Evolutionary conservation across 306 rosid genomes (phyloP), one percentile per base, ranked within the genome.

Genomic region (Biancaea sappan): DNA sequence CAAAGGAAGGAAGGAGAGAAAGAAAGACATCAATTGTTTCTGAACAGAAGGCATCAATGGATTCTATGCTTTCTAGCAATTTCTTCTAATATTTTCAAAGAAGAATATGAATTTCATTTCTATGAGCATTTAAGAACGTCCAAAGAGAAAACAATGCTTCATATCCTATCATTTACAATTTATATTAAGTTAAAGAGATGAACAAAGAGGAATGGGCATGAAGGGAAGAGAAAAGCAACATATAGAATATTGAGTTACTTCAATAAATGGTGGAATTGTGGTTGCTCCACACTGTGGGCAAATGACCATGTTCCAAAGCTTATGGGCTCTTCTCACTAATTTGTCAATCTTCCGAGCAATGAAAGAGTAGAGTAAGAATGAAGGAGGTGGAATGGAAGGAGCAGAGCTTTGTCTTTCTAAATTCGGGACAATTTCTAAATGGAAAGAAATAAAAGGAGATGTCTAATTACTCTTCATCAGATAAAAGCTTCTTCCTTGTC

Each of bases 401-500:
- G 77, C 83, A 78, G 86, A 18, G 56, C 56, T 54, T 29, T 34
- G 78, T 25, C 40, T 78, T 13, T 48, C 75, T 34, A 70, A 50
- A 72, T 51, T 8, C 0, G 61, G 80, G 56, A 15, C 66, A 28
- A 58, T 74, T 65, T 59, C 84, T 12, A 77, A 73, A 64, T 35
- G 14, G 61, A 78, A 61, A 7, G 71, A 47, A 75, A 67, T 41
- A 9, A 57, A 54, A 10, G 40, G 4, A 38, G 94, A 75, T 22
- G 59, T 66, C 51, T 63, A 80, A 2, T 50, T 75, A 74, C 80
- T 74, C 71, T 83, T 91, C 32, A 91, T 77, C 60, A 94, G 86
- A 77, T 84, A 91, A 71, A 94, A 94, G 63, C 82, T 94, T 87
- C 97, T 86, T 64, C 97, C 84, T 18, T n/a, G n/a, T n/a, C n/a